Conservation (phyloP, 2,329 filamentous ascomycete species). For the Claviceps capensis region DNA sequence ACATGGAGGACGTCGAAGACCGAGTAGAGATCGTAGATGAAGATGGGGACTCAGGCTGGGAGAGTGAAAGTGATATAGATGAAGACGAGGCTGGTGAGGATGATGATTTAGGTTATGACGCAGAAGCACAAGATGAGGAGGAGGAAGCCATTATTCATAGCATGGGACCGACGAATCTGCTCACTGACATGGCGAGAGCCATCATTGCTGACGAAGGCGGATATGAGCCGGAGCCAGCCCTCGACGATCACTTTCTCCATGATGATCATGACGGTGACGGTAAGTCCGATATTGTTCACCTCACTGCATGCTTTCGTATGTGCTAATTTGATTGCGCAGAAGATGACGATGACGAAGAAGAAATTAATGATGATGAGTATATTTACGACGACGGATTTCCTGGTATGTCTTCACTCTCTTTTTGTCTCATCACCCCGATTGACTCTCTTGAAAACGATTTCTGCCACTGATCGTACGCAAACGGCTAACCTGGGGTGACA, state of each 20-base stretch:
- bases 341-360: slow-evolving; percentile 53
- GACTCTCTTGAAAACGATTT: background rate
- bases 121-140: slow-evolving; percentile 39
- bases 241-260: slow-evolving; percentile 39
- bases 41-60: slow-evolving; percentile 46
- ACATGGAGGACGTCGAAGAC: slow-evolving; percentile 40
- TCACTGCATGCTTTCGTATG: background rate
- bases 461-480: background rate
- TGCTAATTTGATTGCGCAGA: slow-evolving; percentile 13
- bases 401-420: slow-evolving; percentile 26
- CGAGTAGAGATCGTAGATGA: slow-evolving; percentile 48
- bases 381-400: slow-evolving; percentile 46
- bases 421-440: background rate
- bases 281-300: slow-evolving; percentile 13
- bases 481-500: background rate
- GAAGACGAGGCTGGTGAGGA: slow-evolving; percentile 39
- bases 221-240: slow-evolving; percentile 37
- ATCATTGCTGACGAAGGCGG: slow-evolving; percentile 37
- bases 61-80: slow-evolving; percentile 45
- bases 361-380: slow-evolving; percentile 54
- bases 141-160: slow-evolving; percentile 35
- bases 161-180: slow-evolving; percentile 30
- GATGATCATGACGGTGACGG: slow-evolving; percentile 48
- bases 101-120: slow-evolving; percentile 41
- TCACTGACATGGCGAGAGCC: slow-evolving; percentile 42